Base-by-base conservation (phyloP, 2,329 filamentous ascomycete genomes). In the Hirsutella minnesotensis region DNA sequence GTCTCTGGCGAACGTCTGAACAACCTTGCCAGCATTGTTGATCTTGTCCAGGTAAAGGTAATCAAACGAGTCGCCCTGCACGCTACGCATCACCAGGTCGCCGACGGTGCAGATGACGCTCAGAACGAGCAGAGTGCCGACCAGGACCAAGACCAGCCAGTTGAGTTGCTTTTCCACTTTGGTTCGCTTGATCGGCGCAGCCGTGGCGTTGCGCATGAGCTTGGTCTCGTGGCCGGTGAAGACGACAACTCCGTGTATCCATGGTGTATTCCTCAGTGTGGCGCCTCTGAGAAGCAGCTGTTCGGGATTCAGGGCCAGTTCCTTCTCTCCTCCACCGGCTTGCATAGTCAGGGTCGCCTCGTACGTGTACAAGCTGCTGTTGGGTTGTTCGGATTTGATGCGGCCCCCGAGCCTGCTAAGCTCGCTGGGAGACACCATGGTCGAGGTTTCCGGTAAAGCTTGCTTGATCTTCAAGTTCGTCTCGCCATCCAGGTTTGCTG, bases 381-480 rank as follows among this genome's bases (percentile, higher is more conserved):
- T 98, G 19, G 92, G 92, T 61, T 96, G 92, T 64, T 98, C 92
- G 2, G 90, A 96, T 54, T 86, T 83, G 53, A 98, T 71, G 48
- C 84, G 83, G 24, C 92, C 92, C 38, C 86, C 85, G 3, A 98
- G 67, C 47, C 90, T 76, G 57, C 87, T 86, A 48, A 98, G 69
- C 54, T 96, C 90, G 49, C 76, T 80, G 16, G 88, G 79, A 57
- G 86, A 95, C 46, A 98, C 88, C 58, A 95, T 72, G 47, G 83
- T 73, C 13, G 84, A 81, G 0, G 92, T 98, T 67, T 98, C 92
- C 1, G 92, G 90, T 42, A 95, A 81, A 2, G 81, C 90, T 67
- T 98, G 92, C 67, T 98, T 98, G 67, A 98, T 95, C 67, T 98
- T 98, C 53, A 98, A 68, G 59, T 98, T 98, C 18, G 92, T 98